These are phyloP conservation scores for Curvularia eragrostidis DNA, from an alignment of 2,329 filamentous ascomycete genomes.

Conservation along the genomic window DNA sequence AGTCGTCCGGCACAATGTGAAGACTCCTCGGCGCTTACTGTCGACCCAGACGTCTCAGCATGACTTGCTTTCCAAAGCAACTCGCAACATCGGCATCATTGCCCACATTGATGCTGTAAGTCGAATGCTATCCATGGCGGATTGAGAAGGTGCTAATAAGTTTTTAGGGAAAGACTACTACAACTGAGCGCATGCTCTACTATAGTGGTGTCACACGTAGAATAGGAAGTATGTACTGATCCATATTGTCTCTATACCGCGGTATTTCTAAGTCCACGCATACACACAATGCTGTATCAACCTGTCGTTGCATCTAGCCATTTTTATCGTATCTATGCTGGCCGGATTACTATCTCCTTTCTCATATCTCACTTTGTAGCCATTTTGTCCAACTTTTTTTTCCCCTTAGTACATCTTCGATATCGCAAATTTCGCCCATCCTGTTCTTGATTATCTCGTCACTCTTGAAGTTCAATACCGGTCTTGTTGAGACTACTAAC, in stretches of 20 bases:
- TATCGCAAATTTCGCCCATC: neutral
- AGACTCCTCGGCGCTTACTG: conserved; percentile 37
- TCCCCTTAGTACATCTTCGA: neutral
- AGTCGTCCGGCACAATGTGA: conserved; percentile 43
- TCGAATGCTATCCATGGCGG: conserved; percentile 8
- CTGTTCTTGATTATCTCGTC: neutral
- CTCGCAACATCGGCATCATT: conserved; percentile 97
- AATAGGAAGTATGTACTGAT: conserved; percentile 68
- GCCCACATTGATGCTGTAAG: conserved; percentile 91
- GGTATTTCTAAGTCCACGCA: neutral
- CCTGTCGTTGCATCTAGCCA: neutral
- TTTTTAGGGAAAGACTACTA: conserved; percentile 86
- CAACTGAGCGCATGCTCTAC: conserved; percentile 98
- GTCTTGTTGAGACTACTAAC: neutral
- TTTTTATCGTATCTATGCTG: neutral
- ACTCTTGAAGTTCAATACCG: neutral
- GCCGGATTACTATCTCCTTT: neutral
- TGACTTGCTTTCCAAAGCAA: conserved; percentile 67
- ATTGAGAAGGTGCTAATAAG: conserved; percentile 9
- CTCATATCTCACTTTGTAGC: neutral
- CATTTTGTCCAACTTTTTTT: neutral
- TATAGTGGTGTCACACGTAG: conserved; percentile 89
- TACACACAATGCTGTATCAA: neutral
- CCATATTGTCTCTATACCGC: neutral
- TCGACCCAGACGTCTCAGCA: conserved; percentile 32